A percentile compares a stretch with the other conserved stretches of the same genome.
phyloP scores from a whole-genome alignment of 163 green algal species.

The Botryococcus braunii region DNA sequence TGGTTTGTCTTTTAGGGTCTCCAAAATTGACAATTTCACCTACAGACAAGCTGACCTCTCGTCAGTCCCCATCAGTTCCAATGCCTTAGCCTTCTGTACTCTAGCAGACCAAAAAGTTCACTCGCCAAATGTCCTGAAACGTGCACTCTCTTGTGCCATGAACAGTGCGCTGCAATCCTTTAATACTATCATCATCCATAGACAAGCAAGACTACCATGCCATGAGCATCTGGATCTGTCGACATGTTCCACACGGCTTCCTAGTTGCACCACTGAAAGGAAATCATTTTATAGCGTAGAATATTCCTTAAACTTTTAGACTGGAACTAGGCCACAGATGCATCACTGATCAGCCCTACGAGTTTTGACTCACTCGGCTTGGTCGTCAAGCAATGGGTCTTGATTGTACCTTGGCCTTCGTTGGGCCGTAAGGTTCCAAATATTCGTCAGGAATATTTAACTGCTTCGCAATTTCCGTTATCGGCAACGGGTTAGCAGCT shows the following conservation, averaged over 20 bases:
- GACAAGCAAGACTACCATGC: conserved; percentile 4
- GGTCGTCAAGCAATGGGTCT: neutral
- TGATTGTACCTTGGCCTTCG: conserved; percentile 84
- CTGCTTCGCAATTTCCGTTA: conserved; percentile 68
- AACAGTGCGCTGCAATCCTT: too few species aligned
- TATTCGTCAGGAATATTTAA: conserved; percentile 65
- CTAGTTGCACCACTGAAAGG: neutral
- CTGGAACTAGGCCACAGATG: neutral
- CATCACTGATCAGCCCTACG: neutral
- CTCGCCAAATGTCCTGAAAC: too few species aligned
- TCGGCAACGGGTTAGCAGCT: conserved; percentile 53
- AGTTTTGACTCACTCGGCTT: too few species aligned
- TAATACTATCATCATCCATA: neutral
- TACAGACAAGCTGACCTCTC: too few species aligned
- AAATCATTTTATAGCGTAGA: neutral
- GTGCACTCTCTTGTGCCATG: too few species aligned
- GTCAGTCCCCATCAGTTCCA: too few species aligned
- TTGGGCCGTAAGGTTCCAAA: conserved; percentile 75
- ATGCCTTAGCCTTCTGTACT: too few species aligned
- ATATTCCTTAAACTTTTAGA: neutral
- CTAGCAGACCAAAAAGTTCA: too few species aligned
- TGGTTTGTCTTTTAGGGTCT: conserved; percentile 44
- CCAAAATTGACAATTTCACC: conserved; percentile 65
- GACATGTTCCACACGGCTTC: neutral
- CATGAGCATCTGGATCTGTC: neutral